Percentiles rank a stretch among this genome's conserved stretches.
Conservation (phyloP, 2,329 filamentous ascomycete species). For the Beauveria pseudobassiana region DNA sequence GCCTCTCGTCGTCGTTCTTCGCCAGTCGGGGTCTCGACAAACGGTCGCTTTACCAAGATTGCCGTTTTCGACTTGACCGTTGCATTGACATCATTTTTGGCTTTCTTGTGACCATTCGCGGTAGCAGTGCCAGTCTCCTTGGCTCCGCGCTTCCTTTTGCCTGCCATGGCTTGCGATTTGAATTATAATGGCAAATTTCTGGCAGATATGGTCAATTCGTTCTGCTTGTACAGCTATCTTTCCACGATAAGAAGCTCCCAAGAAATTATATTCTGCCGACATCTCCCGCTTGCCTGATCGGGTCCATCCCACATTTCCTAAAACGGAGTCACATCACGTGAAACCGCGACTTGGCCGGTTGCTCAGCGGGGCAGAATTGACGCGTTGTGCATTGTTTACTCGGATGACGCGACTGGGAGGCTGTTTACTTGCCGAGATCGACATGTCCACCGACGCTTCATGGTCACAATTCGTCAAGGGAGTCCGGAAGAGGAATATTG, state of each 20-base stretch:
- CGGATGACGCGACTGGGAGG: conserved; percentile 4
- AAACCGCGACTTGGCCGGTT: not conserved
- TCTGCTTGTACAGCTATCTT: not conserved
- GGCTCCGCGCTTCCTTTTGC: conserved; percentile 28
- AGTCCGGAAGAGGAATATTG: not conserved
- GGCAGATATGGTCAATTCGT: conserved; percentile 16
- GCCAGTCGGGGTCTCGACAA: conserved; percentile 43
- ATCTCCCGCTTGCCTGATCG: not conserved
- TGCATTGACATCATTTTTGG: conserved; percentile 22
- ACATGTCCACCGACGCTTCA: not conserved
- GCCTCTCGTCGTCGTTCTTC: conserved; percentile 52
- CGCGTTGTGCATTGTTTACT: conserved; percentile 11
- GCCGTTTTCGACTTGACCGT: conserved; percentile 14
- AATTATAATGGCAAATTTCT: conserved; percentile 13
- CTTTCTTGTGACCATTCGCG: conserved; percentile 23
- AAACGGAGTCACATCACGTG: conserved; percentile 2
- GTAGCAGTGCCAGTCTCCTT: conserved; percentile 18
- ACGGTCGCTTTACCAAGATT: conserved; percentile 31
- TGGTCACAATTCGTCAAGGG: not conserved
- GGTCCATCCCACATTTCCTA: not conserved
- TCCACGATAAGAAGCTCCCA: not conserved
- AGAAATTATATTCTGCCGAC: conserved; percentile 10
- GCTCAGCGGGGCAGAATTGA: conserved; percentile 4
- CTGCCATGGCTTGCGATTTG: conserved; percentile 19
- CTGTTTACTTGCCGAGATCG: conserved; percentile 1